phyloP scores from a whole-genome alignment of 1,284 basidiomycete genomes.

The Boletus mariae region DNA sequence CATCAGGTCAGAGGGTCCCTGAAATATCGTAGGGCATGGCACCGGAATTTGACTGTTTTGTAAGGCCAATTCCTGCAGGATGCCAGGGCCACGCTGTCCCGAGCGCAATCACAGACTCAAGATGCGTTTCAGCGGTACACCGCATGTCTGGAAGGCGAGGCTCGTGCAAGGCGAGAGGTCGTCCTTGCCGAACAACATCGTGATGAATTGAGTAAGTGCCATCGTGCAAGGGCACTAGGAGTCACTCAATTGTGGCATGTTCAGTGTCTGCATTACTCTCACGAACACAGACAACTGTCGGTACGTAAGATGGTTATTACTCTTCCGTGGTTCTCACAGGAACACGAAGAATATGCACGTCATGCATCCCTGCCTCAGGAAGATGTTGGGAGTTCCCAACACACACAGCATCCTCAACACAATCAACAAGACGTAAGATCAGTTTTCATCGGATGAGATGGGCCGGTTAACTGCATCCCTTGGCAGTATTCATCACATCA shows the following conservation, averaged over 20 bases:
- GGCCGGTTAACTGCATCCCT: slow-evolving; percentile 20
- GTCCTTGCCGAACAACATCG: slow-evolving; percentile 61
- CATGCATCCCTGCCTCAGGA: slow-evolving; percentile 32
- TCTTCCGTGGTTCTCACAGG: slow-evolving; percentile 21
- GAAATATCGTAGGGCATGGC: slow-evolving; percentile 3
- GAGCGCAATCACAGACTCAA: slow-evolving; percentile 66
- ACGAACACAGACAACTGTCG: slow-evolving; percentile 43
- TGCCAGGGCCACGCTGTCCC: slow-evolving; percentile 40
- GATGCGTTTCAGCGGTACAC: slow-evolving; percentile 69
- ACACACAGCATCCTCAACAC: slow-evolving; percentile 30
- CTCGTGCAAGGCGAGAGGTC: slow-evolving; percentile 60
- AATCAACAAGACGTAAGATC: slow-evolving; percentile 35
- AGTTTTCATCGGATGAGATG: slow-evolving; percentile 14
- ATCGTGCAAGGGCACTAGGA: slow-evolving; percentile 10
- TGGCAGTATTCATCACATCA: slow-evolving; percentile 34
- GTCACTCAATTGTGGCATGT: slow-evolving; percentile 13
- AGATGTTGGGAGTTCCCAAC: slow-evolving; percentile 32
- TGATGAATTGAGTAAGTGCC: slow-evolving; percentile 59
- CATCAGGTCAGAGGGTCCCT: slow-evolving; percentile 28
- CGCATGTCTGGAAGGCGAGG: slow-evolving; percentile 62
- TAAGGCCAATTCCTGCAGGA: slow-evolving; percentile 40
- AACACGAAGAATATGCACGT: slow-evolving; percentile 30
- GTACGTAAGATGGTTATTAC: slow-evolving; percentile 27
- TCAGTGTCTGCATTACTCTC: slow-evolving; percentile 52
- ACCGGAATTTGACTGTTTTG: slow-evolving; percentile 10